Base-by-base conservation (phyloP, 306 rosid genomes). In the Mucuna pruriens region DNA sequence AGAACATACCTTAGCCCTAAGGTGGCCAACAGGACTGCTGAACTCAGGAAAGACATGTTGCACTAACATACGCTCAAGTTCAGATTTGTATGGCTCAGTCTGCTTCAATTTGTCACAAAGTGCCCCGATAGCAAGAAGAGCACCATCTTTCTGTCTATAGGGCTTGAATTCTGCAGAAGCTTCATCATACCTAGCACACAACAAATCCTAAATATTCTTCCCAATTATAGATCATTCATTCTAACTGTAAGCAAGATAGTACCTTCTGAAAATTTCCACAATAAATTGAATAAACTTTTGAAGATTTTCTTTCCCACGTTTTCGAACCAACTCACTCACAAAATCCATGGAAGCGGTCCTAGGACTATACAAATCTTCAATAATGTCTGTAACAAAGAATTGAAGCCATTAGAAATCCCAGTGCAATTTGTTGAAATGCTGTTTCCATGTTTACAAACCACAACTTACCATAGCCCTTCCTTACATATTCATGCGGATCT, bases 331-430 rank as follows among this genome's bases (percentile, higher is more conserved):
- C 92, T 95, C 98, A 70, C 95, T 92, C 52, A 95, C 97, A 87
- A 95, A 95, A 84, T 95, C 98, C 97, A 95, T 95, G 51, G 98
- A 87, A 51, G 98, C 98, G 49, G 98, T 95, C 86, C 98, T 90
- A 31, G 98, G 98, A 88, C 98, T 95, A 76, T 95, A 95, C 36
- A 95, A 83, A 84, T 95, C 98, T 85, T 95, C 98, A 82, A 95
- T 95, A 73, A 95, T 95, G 85, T 95, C 98, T 95, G 85, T 77
- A 78, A 74, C 45, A 44, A 82, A 75, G 22, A 76, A 75, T 44
- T 46, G 48, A 67, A 77, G 31, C 10, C 25, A 82, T 91, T 61
- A 86, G 61, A 55, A 81, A 78, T 55, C 61, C 20, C 74, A 33
- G 16, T 9, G 15, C 26, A 38, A 71, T 29, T 71, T 25, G 15